A percentile compares a stretch with the other conserved stretches of the same genome.
phyloP scores from a whole-genome alignment of 306 rosid species.

The Luffa aegyptiaca region DNA sequence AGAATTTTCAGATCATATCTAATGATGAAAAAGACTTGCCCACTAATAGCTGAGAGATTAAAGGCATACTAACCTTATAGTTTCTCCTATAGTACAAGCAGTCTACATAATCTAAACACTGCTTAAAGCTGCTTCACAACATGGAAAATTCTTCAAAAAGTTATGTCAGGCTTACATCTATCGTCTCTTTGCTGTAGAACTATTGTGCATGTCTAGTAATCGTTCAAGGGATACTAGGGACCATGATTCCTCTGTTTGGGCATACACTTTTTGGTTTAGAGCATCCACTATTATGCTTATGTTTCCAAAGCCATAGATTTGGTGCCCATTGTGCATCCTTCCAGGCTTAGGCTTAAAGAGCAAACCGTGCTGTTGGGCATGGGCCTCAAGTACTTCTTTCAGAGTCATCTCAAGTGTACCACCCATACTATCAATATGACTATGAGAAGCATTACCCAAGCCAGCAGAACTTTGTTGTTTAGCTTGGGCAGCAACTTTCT shows the following conservation, averaged over 20 bases:
- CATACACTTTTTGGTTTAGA: constrained; percentile 54
- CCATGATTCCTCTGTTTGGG: constrained; percentile 66
- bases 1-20: neutral
- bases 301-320: constrained; percentile 74
- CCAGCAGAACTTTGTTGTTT: constrained; percentile 55
- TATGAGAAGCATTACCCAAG: constrained; percentile 31
- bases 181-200: constrained; percentile 22
- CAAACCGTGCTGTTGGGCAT: constrained; percentile 65
- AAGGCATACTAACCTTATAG: constrained; percentile 9
- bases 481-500: constrained; percentile 60
- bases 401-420: constrained; percentile 54
- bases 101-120: neutral
- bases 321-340: constrained; percentile 70
- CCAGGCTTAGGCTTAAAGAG: constrained; percentile 73
- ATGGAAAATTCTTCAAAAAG: neutral
- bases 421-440: constrained; percentile 36
- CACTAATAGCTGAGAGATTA: neutral
- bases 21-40: neutral
- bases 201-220: constrained; percentile 60
- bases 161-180: constrained; percentile 2
- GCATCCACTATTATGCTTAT: constrained; percentile 61
- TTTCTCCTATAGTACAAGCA: neutral
- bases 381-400: constrained; percentile 75
- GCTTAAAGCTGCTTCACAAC: neutral
- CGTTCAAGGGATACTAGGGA: constrained; percentile 58